A percentile compares a stretch with the other conserved stretches of the same genome.
phyloP scores from a whole-genome alignment of 345 rosid species.

The Sonneratia alba region DNA sequence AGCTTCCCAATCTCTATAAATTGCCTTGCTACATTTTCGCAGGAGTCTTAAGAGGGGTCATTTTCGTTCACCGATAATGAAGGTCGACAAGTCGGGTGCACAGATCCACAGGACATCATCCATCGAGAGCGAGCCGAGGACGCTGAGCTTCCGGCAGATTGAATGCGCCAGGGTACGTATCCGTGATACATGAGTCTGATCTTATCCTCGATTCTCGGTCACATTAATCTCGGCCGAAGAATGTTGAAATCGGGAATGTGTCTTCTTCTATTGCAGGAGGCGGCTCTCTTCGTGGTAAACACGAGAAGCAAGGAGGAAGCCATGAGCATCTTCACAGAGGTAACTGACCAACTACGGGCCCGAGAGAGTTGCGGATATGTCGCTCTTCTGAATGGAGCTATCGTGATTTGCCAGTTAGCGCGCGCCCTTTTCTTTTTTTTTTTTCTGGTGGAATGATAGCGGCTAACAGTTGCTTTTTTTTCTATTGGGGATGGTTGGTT shows the following conservation, averaged over 20 bases:
- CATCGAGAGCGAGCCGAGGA: slow-evolving; percentile 41
- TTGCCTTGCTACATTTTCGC: too few species aligned
- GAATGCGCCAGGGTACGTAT: slow-evolving; percentile 30
- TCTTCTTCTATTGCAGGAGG: slow-evolving; percentile 22
- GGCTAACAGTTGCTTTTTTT: too few species aligned
- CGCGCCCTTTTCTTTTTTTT: too few species aligned
- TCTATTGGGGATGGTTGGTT: too few species aligned
- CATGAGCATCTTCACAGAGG: slow-evolving; percentile 33
- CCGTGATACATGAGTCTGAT: too few species aligned
- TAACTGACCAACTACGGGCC: not conserved
- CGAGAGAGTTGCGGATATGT: too few species aligned
- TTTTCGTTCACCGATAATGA: not conserved
- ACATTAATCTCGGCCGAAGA: not conserved
- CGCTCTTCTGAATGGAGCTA: too few species aligned
- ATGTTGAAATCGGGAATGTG: not conserved
- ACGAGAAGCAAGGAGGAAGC: slow-evolving; percentile 39
- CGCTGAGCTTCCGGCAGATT: slow-evolving; percentile 29
- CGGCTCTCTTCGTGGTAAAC: slow-evolving; percentile 35
- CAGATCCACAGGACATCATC: slow-evolving; percentile 28
- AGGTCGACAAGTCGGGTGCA: not conserved
- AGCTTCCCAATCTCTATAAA: too few species aligned
- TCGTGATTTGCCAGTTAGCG: too few species aligned
- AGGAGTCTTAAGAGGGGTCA: too few species aligned
- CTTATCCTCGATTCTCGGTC: not conserved
- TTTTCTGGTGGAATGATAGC: too few species aligned